Percentiles rank a stretch among this genome's conserved stretches.
Evolutionary conservation across 768 basidiomycete species (phyloP).

Genomic region (Crassisporium funariophilum): DNA sequence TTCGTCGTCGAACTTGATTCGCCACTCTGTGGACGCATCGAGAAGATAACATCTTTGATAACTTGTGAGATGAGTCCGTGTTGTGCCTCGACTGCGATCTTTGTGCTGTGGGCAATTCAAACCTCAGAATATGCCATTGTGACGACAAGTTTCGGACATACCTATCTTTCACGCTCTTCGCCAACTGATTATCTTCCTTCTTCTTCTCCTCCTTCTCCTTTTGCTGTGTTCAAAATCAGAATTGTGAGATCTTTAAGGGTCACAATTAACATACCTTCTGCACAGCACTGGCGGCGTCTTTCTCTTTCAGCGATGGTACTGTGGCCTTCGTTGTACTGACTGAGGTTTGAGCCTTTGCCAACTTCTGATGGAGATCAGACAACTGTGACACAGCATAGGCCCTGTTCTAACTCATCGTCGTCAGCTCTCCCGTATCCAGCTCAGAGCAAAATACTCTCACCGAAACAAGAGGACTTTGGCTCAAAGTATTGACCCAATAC

Average conservation of each 20-base stretch:
- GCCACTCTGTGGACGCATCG: constrained; percentile 46
- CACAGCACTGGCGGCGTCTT: constrained; percentile 31
- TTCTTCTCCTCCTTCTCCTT: constrained; percentile 72
- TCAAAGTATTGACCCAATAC: constrained; percentile 98
- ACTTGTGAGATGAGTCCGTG: constrained; percentile 94
- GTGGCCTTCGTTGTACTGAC: constrained; percentile 62
- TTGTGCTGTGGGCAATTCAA: constrained; percentile 54
- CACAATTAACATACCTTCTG: constrained; percentile 43
- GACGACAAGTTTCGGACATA: constrained; percentile 34
- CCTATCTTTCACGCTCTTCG: constrained; percentile 93
- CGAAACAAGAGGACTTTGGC: constrained; percentile 89
- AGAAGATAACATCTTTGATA: constrained; percentile 91
- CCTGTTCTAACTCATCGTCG: constrained; percentile 64
- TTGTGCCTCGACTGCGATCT: constrained; percentile 88
- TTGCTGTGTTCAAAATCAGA: constrained; percentile 24
- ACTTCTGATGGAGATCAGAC: constrained; percentile 86
- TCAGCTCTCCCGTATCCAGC: not conserved
- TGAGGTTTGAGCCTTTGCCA: constrained; percentile 66
- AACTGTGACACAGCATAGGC: constrained; percentile 93
- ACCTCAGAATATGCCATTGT: not conserved
- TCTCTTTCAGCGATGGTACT: constrained; percentile 56
- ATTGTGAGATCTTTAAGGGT: constrained; percentile 1
- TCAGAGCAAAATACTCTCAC: constrained; percentile 45
- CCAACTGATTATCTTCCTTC: constrained; percentile 85
- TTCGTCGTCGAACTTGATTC: constrained; percentile 21